A percentile compares a stretch with the other conserved stretches of the same genome.
These are phyloP conservation scores for Rhodotorula sp. DNA, from an alignment of 1,284 basidiomycete species.

Conservation along the genomic window DNA sequence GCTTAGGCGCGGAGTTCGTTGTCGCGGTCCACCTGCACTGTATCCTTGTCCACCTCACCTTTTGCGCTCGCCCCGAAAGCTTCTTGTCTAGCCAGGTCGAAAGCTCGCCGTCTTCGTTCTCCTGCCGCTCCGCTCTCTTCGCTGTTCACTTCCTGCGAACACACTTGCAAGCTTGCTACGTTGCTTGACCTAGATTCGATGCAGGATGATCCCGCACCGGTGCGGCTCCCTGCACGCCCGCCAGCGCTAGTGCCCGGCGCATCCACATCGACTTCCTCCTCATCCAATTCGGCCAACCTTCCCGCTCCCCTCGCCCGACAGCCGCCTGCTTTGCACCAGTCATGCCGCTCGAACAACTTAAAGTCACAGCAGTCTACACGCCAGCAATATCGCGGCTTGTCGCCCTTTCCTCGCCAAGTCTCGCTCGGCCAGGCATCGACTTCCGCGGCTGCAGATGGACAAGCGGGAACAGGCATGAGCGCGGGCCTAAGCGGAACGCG, in stretches of 20 bases:
- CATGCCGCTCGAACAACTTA: too few relatives aligned
- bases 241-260: too few relatives aligned
- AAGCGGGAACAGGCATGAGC: neutral
- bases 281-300: too few relatives aligned
- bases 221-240: too few relatives aligned
- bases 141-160: neutral
- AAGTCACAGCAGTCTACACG: too few relatives aligned
- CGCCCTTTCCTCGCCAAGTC: neutral
- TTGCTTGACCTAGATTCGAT: too few relatives aligned
- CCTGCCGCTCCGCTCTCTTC: neutral
- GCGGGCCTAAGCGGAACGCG: constrained; percentile 5
- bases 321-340: too few relatives aligned
- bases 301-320: too few relatives aligned
- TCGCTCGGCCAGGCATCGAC: neutral
- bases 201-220: too few relatives aligned
- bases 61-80: neutral
- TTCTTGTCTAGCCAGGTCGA: neutral
- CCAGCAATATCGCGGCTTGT: too few relatives aligned
- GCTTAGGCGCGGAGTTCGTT: neutral
- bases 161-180: neutral
- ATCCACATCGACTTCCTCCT: too few relatives aligned
- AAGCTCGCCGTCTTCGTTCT: neutral
- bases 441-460: neutral
- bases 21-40: neutral
- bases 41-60: neutral